Base-by-base conservation (phyloP, 2,329 filamentous ascomycete genomes). In the Anthostomella pinea region DNA sequence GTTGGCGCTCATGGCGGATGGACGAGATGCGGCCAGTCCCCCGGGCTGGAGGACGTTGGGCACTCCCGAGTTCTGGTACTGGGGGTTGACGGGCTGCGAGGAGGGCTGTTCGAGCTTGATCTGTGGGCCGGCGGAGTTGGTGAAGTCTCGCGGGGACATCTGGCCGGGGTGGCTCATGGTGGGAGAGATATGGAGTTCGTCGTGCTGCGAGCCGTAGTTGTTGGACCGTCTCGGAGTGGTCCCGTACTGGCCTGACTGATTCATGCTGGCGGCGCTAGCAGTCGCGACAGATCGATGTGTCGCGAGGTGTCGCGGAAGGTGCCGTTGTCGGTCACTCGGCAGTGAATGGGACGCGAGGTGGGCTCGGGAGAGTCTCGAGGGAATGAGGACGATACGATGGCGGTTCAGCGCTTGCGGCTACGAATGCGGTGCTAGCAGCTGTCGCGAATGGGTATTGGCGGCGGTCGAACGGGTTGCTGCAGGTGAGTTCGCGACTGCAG, bases 31-130 rank as follows among this genome's bases (percentile, higher is more conserved):
- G 33, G 48, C 51, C 53, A 66, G 56, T 49, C 72, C 72, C 38
- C 76, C 76, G 23, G 77, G 77, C 57, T 79, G 75, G 45, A 80
- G 68, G 37, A 77, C 66, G 62, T 77, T 78, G 53, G 75, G 76
- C 41, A 79, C 73, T 46, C 67, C 58, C 38, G 66, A 68, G 30
- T 61, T 52, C 52, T 66, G 67, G 41, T 67, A 67, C 22, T 62
- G 57, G 16, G 64, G 53, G 41, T 63, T 64, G 43, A 63, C 55
- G 34, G 60, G 49, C 39, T 64, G 55, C 13, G 62, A 58, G 23
- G 57, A 52, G 33, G 49, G 42, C 41, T 70, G 65, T 8, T 75
- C 70, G 45, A 75, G 65, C 56, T 72, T 72, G 60, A 74, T 72
- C 52, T 75, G 71, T 41, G 70, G 70, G 35, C 64, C 59, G 24